phyloP scores from a whole-genome alignment of 345 rosid genomes.

The Eutrema yunnanense region DNA sequence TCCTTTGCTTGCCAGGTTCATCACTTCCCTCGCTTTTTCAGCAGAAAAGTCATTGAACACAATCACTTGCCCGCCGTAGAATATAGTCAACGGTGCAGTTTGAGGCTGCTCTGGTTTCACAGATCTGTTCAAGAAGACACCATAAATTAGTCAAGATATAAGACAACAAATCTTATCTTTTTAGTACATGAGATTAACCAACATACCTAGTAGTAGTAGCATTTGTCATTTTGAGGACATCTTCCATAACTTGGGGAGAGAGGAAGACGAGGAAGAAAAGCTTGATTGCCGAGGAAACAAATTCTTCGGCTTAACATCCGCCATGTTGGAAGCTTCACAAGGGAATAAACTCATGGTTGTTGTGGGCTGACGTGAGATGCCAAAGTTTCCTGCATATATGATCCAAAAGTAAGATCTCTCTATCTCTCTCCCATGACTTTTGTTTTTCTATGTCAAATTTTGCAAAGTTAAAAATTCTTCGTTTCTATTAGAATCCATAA shows the following conservation, averaged over 20 bases:
- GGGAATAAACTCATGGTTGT: constrained; percentile 72
- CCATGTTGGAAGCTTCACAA: constrained; percentile 26
- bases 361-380: constrained; percentile 22
- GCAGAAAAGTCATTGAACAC: constrained; percentile 69
- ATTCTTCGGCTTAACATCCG: constrained; percentile 41
- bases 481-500: neutral
- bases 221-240: constrained; percentile 27
- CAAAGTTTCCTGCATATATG: constrained; percentile 6
- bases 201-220: constrained; percentile 31
- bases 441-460: neutral
- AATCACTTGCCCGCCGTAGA: constrained; percentile 72
- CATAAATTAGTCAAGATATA: neutral
- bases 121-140: constrained; percentile 22
- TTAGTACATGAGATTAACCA: neutral
- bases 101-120: constrained; percentile 33
- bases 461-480: neutral
- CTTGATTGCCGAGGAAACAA: constrained; percentile 56
- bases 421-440: neutral
- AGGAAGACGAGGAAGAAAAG: constrained; percentile 30
- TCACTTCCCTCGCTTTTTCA: constrained; percentile 74
- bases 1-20: constrained; percentile 55
- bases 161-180: neutral
- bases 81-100: constrained; percentile 62
- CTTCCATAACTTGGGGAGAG: constrained; percentile 36
- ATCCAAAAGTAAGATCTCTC: constrained; percentile 11